Evolutionary conservation across 2,329 filamentous ascomycete species (phyloP), one percentile per base, ranked within the genome.

Genomic region (Penicillium psychrosexuale): DNA sequence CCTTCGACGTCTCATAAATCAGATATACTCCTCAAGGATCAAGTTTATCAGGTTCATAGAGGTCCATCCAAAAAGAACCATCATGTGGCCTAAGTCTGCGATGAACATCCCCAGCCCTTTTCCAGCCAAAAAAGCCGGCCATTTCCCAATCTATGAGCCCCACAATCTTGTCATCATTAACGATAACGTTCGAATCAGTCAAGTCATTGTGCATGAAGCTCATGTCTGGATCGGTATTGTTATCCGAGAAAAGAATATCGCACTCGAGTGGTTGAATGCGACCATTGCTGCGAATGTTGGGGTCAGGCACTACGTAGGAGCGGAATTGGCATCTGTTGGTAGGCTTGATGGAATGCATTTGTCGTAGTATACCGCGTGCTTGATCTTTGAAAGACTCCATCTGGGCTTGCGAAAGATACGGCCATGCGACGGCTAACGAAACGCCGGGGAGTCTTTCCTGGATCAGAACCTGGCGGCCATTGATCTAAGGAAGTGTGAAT

Each of bases 111-210:
- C 56, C 60, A 8, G 65, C 66, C 0, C 60, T 61, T 44, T 63
- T 67, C 67, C 63, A 69, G 5, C 67, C 65, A 54, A 68, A 67
- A 38, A 55, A 75, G 1, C 74, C 74, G 38, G 74, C 73, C 73
- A 76, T 76, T 61, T 77, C 75, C 73, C 72, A 77, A 51, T 76
- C 72, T 52, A 75, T 55, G 22, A 78, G 60, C 5, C 69, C 75
- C 1, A 76, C 69, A 39, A 78, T 73, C 56, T 53, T 73, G 55
- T 68, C 71, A 49, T 73, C 59, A 38, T 75, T 60, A 5, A 77
- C 72, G 31, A 76, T 75, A 54, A 54, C 65, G 56, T 75, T 76
- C 2, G 71, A 75, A 31, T 45, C 9, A n/a, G 61, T 69, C 27
- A 77, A 68, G 52, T 75, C 70, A 50, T 76, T 76, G 60, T 77